Conservation (phyloP, 345 rosid species). For the Sonneratia caseolaris region DNA sequence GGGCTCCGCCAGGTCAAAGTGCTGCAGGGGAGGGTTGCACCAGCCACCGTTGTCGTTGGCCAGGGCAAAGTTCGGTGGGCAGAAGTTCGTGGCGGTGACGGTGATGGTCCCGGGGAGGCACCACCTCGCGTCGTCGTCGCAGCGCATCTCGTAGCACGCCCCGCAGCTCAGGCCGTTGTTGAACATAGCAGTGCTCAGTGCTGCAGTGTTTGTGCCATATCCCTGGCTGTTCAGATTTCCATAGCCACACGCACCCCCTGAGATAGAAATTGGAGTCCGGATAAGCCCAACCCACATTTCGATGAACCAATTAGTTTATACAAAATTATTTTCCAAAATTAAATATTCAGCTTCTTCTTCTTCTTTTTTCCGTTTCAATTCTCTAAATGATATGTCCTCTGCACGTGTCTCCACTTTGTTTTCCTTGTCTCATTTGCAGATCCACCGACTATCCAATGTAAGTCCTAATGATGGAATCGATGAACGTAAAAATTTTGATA, state of each 20-base stretch:
- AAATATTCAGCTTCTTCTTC: too few species aligned
- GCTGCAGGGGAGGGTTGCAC: slow-evolving; percentile 96
- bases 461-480: too few species aligned
- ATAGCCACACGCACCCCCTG: slow-evolving; percentile 69
- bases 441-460: too few species aligned
- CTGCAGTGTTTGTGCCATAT: slow-evolving; percentile 72
- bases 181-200: slow-evolving; percentile 63
- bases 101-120: slow-evolving; percentile 47
- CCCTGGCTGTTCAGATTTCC: slow-evolving; percentile 67
- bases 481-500: too few species aligned
- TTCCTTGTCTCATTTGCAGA: too few species aligned
- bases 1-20: slow-evolving; percentile 91
- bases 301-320: neutral
- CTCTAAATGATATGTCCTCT: too few species aligned
- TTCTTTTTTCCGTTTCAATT: too few species aligned
- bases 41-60: slow-evolving; percentile 91
- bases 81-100: slow-evolving; percentile 74
- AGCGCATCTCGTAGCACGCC: slow-evolving; percentile 57
- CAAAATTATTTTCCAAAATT: neutral
- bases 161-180: slow-evolving; percentile 71
- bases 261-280: neutral
- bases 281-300: neutral
- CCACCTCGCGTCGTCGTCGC: slow-evolving; percentile 55
- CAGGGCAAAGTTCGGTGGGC: slow-evolving; percentile 74
- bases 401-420: too few species aligned